Evolutionary conservation across 805 yeast species (phyloP).

Genomic region (Zygosaccharomyces gambellarensis): DNA sequence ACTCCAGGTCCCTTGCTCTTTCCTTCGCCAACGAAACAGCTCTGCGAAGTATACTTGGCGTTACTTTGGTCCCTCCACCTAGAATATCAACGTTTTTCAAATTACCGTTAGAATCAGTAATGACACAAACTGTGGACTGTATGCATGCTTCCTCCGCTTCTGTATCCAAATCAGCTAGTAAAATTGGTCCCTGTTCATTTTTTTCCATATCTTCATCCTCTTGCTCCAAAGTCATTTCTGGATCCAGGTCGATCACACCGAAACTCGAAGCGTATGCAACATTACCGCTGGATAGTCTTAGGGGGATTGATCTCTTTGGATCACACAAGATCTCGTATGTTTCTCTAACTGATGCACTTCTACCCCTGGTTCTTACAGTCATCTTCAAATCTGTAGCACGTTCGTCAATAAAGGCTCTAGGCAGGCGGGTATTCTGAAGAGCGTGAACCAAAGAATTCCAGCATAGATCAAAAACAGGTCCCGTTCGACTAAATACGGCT

Average conservation of each 20-base stretch:
- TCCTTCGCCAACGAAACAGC: constrained; percentile 45
- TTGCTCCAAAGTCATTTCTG: constrained; percentile 27
- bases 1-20: constrained; percentile 41
- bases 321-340: constrained; percentile 58
- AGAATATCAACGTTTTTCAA: constrained; percentile 44
- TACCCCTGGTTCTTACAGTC: constrained; percentile 49
- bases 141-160: constrained; percentile 72
- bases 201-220: constrained; percentile 35
- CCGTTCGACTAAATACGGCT: constrained; percentile 73
- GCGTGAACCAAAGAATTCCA: constrained; percentile 67
- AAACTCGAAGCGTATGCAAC: constrained; percentile 47
- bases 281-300: constrained; percentile 38
- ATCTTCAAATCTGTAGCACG: constrained; percentile 48
- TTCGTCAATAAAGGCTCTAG: constrained; percentile 65
- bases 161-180: constrained; percentile 76
- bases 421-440: constrained; percentile 54
- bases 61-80: constrained; percentile 47
- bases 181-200: constrained; percentile 33
- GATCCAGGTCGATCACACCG: constrained; percentile 50
- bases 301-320: constrained; percentile 34
- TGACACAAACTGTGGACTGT: constrained; percentile 47
- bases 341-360: constrained; percentile 43
- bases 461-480: constrained; percentile 74
- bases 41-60: constrained; percentile 43
- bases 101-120: constrained; percentile 26